Conservation (phyloP, 345 rosid species). For the Citrus medica region DNA sequence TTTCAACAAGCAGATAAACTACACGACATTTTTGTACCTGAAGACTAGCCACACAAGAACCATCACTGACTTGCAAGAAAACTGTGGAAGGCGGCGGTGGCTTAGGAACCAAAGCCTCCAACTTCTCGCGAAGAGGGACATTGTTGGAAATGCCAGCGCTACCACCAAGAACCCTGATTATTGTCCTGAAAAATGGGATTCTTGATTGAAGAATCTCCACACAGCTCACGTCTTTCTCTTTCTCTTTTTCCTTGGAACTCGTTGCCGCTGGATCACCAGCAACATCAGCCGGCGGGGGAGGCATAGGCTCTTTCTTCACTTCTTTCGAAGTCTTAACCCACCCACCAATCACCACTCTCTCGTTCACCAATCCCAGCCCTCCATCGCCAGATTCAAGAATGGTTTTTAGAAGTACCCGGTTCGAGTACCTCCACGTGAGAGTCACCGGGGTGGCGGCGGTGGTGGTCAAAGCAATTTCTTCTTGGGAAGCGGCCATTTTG, state of each 20-base stretch:
- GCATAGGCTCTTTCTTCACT: conserved; percentile 35
- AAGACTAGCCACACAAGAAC: conserved; percentile 59
- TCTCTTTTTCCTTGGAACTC: conserved; percentile 1
- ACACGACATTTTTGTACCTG: conserved; percentile 35
- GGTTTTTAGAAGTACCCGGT: conserved; percentile 54
- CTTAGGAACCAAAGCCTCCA: conserved; percentile 30
- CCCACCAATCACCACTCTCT: conserved; percentile 74
- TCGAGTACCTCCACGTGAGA: conserved; percentile 46
- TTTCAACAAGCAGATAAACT: neutral
- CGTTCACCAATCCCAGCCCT: conserved; percentile 39
- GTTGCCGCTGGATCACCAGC: conserved; percentile 9
- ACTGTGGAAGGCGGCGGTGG: conserved; percentile 27
- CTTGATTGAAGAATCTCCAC: conserved; percentile 64
- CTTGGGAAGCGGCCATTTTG: conserved; percentile 27
- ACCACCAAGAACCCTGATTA: conserved; percentile 55
- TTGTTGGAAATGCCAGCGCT: conserved; percentile 8
- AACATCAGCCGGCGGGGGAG: conserved; percentile 16
- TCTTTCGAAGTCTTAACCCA: conserved; percentile 85
- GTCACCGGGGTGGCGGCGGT: neutral
- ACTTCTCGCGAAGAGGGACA: conserved; percentile 37
- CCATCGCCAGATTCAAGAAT: conserved; percentile 45
- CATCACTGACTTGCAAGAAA: conserved; percentile 62
- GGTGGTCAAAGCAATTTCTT: neutral
- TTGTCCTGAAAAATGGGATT: conserved; percentile 57
- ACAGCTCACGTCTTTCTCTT: conserved; percentile 43